Evolutionary conservation across 352 stramenopile species (phyloP).

Genomic region (Albugo candida): DNA sequence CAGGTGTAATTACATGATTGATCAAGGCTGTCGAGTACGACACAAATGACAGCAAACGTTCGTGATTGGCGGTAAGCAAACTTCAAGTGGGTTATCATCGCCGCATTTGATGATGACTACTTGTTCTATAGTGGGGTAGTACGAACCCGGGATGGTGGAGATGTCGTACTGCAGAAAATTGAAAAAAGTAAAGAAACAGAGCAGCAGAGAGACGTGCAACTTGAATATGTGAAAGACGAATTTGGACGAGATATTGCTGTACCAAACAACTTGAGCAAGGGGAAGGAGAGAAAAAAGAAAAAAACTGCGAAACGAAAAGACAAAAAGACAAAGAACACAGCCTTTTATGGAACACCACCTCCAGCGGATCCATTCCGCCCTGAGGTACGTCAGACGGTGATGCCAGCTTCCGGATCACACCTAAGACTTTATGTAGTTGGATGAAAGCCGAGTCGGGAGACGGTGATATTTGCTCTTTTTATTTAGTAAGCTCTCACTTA

Average conservation of each 20-base stretch:
- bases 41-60: too few relatives aligned
- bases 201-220: too few relatives aligned
- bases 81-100: too few relatives aligned
- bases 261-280: slow-evolving; percentile 5
- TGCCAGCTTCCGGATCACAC: not conserved
- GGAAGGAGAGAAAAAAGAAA: slow-evolving; percentile 12
- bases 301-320: slow-evolving; percentile 10
- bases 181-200: too few relatives aligned
- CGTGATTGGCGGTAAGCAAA: too few relatives aligned
- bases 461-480: not conserved
- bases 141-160: too few relatives aligned
- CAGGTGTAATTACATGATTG: too few relatives aligned
- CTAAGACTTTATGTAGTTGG: slow-evolving; percentile 12
- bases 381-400: slow-evolving; percentile 14
- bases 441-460: slow-evolving; percentile 15
- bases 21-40: too few relatives aligned
- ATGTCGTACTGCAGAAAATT: too few relatives aligned
- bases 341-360: slow-evolving; percentile 22
- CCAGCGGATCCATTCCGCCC: slow-evolving; percentile 39
- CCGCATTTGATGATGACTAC: too few relatives aligned
- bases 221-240: slow-evolving; percentile 31
- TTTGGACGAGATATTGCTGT: slow-evolving; percentile 49
- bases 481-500: slow-evolving; percentile 3
- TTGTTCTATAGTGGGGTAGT: too few relatives aligned
- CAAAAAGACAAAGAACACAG: slow-evolving; percentile 10